Percentiles rank a stretch among this genome's conserved stretches.
phyloP scores from a whole-genome alignment of 345 rosid species.

The Eucalyptus pauciflora region DNA sequence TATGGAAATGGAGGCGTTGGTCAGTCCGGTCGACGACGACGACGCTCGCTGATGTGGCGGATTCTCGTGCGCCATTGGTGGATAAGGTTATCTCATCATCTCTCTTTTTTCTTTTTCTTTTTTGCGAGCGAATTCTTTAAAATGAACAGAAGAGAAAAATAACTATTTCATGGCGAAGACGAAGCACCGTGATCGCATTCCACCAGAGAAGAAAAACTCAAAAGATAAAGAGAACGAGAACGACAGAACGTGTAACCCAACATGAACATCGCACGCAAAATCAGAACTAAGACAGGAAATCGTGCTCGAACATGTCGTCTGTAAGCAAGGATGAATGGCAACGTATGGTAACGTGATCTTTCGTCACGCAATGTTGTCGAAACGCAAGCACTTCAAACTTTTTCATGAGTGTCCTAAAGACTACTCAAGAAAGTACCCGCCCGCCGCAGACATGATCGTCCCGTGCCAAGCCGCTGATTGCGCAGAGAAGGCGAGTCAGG shows the following conservation, averaged over 20 bases:
- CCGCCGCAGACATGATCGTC: neutral
- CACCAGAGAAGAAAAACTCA: neutral
- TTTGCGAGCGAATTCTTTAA: neutral
- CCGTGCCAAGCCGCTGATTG: neutral
- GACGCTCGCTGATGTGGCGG: slow-evolving; percentile 41
- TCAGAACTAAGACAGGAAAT: neutral
- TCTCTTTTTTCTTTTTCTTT: neutral
- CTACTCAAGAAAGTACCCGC: too few relatives aligned
- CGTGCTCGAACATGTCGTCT: neutral
- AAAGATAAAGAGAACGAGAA: too few relatives aligned
- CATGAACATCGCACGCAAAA: neutral
- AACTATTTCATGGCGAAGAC: neutral
- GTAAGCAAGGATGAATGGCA: neutral
- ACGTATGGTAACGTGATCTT: too few relatives aligned
- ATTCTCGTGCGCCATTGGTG: slow-evolving; percentile 11
- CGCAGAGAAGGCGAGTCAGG: neutral
- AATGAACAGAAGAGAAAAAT: neutral
- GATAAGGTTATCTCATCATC: slow-evolving; percentile 50
- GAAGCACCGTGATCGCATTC: neutral
- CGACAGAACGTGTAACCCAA: too few relatives aligned
- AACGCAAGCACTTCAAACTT: neutral
- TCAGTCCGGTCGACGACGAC: neutral
- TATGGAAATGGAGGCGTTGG: neutral
- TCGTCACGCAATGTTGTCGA: neutral
- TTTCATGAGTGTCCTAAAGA: neutral